A percentile compares a stretch with the other conserved stretches of the same genome.
phyloP scores from a whole-genome alignment of 2,329 filamentous ascomycete species.

The Fusarium pseudoanthophilum region DNA sequence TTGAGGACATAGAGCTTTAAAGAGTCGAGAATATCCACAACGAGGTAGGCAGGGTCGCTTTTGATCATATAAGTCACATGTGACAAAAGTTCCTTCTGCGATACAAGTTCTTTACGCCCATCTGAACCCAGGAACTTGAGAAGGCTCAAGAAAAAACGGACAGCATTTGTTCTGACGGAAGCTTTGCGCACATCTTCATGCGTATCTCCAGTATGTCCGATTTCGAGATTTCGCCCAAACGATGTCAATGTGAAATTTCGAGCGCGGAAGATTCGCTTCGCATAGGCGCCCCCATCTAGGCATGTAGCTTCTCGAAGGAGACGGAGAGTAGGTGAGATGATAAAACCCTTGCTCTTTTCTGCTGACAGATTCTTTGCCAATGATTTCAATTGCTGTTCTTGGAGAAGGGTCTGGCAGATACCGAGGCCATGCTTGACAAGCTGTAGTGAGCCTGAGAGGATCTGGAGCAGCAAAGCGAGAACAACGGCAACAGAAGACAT shows the following conservation, averaged over 20 bases:
- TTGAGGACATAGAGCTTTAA: constrained; percentile 77
- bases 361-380: constrained; percentile 82
- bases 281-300: constrained; percentile 86
- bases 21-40: constrained; percentile 78
- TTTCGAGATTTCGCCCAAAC: constrained; percentile 81
- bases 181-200: constrained; percentile 75
- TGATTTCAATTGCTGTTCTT: constrained; percentile 82
- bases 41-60: constrained; percentile 79
- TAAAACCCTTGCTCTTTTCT: constrained; percentile 83
- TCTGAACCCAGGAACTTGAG: constrained; percentile 81
- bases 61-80: constrained; percentile 83
- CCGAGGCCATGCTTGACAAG: constrained; percentile 79
- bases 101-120: constrained; percentile 83
- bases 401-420: constrained; percentile 83
- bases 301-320: constrained; percentile 86
- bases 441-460: constrained; percentile 78
- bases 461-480: constrained; percentile 82
- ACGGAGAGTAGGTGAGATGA: constrained; percentile 89
- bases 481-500: constrained; percentile 84
- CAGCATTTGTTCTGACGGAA: constrained; percentile 83
- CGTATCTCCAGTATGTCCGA: constrained; percentile 67
- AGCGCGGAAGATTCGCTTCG: constrained; percentile 79
- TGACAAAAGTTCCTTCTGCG: constrained; percentile 82
- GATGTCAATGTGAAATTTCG: constrained; percentile 83
- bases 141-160: constrained; percentile 82